phyloP scores from a whole-genome alignment of 768 basidiomycete genomes.

The Tricholoma hemisulphureum region DNA sequence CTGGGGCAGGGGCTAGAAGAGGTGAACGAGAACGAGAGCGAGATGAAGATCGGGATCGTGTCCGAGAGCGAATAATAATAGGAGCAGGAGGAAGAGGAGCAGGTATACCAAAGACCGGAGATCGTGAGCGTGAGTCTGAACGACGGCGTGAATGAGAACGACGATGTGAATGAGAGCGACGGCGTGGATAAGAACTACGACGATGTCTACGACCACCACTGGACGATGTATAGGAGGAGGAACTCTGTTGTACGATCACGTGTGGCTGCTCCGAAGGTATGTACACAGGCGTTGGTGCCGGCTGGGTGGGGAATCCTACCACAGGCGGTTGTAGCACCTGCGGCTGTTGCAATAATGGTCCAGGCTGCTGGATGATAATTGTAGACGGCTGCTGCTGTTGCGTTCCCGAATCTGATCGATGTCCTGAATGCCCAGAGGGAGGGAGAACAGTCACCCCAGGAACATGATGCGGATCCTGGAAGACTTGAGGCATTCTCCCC shows the following conservation, averaged over 20 bases:
- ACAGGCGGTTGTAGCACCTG: not conserved
- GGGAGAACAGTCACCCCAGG: not conserved
- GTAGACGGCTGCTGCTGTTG: not conserved
- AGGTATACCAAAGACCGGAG: not conserved
- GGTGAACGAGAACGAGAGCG: not conserved
- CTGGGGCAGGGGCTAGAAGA: not conserved
- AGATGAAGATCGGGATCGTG: not conserved
- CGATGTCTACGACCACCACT: not conserved
- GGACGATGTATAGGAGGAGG: not conserved
- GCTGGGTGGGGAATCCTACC: not conserved
- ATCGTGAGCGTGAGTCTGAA: not conserved
- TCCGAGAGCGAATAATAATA: not conserved
- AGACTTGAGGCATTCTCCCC: not conserved
- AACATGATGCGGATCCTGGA: not conserved
- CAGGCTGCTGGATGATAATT: slow-evolving; percentile 5
- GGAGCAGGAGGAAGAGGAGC: not conserved
- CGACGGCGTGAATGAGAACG: not conserved
- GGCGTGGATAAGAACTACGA: not conserved
- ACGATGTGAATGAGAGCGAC: not conserved
- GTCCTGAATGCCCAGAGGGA: not conserved
- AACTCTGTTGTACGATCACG: not conserved
- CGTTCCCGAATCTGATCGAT: not conserved
- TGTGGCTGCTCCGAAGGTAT: not conserved
- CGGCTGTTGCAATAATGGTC: not conserved
- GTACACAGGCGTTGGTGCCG: not conserved